These are phyloP conservation scores for Bimuria novae-zelandiae DNA, from an alignment of 2,329 filamentous ascomycete species.

Conservation along the genomic window DNA sequence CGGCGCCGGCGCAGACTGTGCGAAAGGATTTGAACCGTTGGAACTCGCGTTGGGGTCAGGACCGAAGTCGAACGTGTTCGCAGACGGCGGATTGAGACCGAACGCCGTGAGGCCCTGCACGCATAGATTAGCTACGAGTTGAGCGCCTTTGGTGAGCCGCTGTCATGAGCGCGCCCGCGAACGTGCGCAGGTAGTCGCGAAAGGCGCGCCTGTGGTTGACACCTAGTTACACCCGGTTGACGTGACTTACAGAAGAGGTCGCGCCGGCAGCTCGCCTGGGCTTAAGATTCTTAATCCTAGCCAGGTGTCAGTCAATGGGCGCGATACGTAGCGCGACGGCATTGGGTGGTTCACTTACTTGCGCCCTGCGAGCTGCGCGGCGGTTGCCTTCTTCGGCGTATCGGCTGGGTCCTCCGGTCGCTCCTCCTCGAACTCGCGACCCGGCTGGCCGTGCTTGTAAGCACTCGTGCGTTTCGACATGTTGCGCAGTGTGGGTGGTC, in stretches of 20 bases:
- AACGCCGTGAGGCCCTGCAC: slow-evolving; percentile 29
- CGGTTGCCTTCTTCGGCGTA: slow-evolving; percentile 56
- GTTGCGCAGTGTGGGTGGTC: slow-evolving; percentile 14
- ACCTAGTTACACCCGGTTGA: slow-evolving; percentile 8
- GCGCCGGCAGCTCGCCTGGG: slow-evolving; percentile 27
- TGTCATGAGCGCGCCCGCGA: not conserved
- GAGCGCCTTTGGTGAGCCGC: not conserved
- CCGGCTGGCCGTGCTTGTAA: slow-evolving; percentile 34
- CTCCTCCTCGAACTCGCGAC: slow-evolving; percentile 24
- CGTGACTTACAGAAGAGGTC: slow-evolving; percentile 33
- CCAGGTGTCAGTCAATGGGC: not conserved
- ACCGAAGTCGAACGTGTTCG: slow-evolving; percentile 23
- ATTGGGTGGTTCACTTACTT: slow-evolving; percentile 54
- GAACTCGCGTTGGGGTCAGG: slow-evolving; percentile 27
- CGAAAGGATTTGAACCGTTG: slow-evolving; percentile 11
- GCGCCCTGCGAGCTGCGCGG: slow-evolving; percentile 59
- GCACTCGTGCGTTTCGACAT: slow-evolving; percentile 39
- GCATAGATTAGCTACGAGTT: slow-evolving; percentile 24
- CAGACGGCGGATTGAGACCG: slow-evolving; percentile 14
- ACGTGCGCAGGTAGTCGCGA: not conserved
- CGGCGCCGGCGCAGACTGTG: slow-evolving; percentile 8
- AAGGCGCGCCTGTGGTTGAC: slow-evolving; percentile 8
- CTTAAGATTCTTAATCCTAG: slow-evolving; percentile 9
- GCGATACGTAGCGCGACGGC: not conserved
- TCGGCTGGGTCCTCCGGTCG: slow-evolving; percentile 45